These are phyloP conservation scores for Neurospora sp. DNA, from an alignment of 495 filamentous ascomycete genomes.

Conservation along the genomic window DNA sequence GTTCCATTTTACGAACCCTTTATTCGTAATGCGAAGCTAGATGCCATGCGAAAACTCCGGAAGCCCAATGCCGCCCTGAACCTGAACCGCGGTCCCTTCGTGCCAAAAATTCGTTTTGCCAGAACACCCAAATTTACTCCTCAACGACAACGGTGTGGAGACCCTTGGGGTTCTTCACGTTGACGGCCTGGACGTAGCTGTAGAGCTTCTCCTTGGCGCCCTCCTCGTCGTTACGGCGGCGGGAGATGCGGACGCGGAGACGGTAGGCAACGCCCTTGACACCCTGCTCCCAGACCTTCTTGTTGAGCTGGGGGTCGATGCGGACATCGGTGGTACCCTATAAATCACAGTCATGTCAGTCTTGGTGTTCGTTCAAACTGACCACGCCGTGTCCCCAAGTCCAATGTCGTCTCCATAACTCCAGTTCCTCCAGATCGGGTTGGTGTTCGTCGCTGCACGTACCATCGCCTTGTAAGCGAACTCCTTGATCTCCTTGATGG, in stretches of 20 bases:
- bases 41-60: constrained; percentile 42
- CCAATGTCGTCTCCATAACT: neutral
- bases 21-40: constrained; percentile 42
- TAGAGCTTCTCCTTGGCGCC: constrained; percentile 97
- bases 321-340: constrained; percentile 97
- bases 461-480: constrained; percentile 95
- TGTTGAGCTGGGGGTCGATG: constrained; percentile 95
- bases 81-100: constrained; percentile 24
- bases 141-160: constrained; percentile 73
- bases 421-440: constrained; percentile 2
- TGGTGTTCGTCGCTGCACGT: constrained; percentile 30
- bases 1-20: constrained; percentile 25
- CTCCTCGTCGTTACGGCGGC: constrained; percentile 99
- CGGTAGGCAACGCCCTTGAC: constrained; percentile 97
- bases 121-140: constrained; percentile 32
- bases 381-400: neutral
- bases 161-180: constrained; percentile 97
- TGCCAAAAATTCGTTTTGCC: constrained; percentile 12
- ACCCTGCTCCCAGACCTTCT: constrained; percentile 99
- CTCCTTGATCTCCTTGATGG: constrained; percentile 96
- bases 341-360: constrained; percentile 16
- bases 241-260: constrained; percentile 92
- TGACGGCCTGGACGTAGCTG: constrained; percentile 98
- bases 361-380: neutral
- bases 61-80: constrained; percentile 40